Conservation (phyloP, 306 rosid species). For the Acacia acuminata region DNA sequence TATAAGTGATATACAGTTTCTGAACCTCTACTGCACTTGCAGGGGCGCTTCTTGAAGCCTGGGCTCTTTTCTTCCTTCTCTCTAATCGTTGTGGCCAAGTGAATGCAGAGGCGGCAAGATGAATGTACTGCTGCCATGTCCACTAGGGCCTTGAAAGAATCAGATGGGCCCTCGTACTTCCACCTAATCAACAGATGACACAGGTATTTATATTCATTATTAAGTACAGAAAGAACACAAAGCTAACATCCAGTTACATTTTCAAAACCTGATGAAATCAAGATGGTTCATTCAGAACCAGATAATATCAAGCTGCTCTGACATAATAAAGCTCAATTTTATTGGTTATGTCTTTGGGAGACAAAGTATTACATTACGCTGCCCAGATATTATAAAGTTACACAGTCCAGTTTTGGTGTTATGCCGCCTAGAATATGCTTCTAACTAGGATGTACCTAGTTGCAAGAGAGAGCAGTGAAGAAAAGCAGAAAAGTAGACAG, state of each 20-base stretch:
- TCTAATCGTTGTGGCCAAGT: conserved; percentile 67
- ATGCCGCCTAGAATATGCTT: no score
- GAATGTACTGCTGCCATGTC: conserved; percentile 87
- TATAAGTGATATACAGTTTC: conserved; percentile 55
- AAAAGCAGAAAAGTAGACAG: background rate
- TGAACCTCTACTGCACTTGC: conserved; percentile 78
- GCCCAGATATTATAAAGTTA: background rate
- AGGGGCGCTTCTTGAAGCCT: conserved; percentile 76
- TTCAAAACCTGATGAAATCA: conserved; percentile 2
- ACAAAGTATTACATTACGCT: background rate
- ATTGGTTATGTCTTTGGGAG: background rate
- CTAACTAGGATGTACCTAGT: background rate
- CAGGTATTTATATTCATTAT: conserved; percentile 17
- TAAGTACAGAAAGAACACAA: conserved; percentile 11
- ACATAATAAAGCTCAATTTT: background rate
- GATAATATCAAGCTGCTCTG: conserved; percentile 11
- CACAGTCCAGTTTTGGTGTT: background rate
- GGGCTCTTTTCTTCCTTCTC: conserved; percentile 59
- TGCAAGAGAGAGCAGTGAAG: background rate
- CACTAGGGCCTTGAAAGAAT: conserved; percentile 76
- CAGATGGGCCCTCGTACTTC: conserved; percentile 87
- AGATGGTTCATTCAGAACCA: background rate
- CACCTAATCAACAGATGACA: conserved; percentile 60
- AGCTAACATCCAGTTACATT: conserved; percentile 20
- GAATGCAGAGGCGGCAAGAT: conserved; percentile 82